Evolutionary conservation across 2,329 filamentous ascomycete genomes (phyloP).

Genomic region (Bipolaris zeicola): DNA sequence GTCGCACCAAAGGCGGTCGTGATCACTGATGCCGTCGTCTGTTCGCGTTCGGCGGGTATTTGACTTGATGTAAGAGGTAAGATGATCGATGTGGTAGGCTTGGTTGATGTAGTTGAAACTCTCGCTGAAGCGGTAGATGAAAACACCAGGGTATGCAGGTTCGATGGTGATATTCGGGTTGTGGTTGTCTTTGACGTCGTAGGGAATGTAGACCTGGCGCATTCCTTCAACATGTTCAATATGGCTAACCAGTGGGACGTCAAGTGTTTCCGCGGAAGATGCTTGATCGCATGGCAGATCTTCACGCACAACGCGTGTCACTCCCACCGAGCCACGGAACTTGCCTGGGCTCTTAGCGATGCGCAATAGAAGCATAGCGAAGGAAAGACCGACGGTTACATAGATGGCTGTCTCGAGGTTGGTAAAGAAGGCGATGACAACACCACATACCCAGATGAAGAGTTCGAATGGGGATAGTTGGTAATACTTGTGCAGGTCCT

Average conservation of each 20-base stretch:
- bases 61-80: constrained; percentile 70
- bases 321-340: constrained; percentile 27
- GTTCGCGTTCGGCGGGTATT: constrained; percentile 29
- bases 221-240: neutral
- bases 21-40: constrained; percentile 26
- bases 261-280: constrained; percentile 44
- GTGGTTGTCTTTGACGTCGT: constrained; percentile 62
- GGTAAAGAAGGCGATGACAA: constrained; percentile 82
- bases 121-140: constrained; percentile 92
- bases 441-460: constrained; percentile 86
- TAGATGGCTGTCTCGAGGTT: constrained; percentile 91
- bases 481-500: constrained; percentile 92
- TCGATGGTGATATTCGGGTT: constrained; percentile 59
- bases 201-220: constrained; percentile 30
- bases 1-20: constrained; percentile 63
- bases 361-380: constrained; percentile 77
- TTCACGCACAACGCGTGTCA: constrained; percentile 24
- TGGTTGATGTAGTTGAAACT: constrained; percentile 94
- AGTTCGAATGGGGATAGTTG: constrained; percentile 85
- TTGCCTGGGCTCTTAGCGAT: constrained; percentile 34
- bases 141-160: constrained; percentile 78
- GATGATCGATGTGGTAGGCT: constrained; percentile 78
- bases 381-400: constrained; percentile 75
- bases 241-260: neutral
- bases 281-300: constrained; percentile 58